phyloP scores from a whole-genome alignment of 2,329 filamentous ascomycete genomes.

The Oidium heveae region DNA sequence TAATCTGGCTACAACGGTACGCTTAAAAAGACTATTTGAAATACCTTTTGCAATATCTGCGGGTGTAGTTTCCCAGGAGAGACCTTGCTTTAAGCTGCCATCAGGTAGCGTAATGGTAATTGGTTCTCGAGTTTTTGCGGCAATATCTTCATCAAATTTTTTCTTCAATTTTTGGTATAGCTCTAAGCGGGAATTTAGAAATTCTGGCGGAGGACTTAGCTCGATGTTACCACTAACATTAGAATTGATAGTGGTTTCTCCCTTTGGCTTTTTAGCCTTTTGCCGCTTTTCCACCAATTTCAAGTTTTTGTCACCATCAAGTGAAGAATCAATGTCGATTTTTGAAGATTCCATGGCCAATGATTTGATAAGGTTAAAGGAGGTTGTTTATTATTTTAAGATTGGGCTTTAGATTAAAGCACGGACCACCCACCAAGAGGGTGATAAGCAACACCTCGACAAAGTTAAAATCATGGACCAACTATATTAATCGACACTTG shows the following conservation, averaged over 20 bases:
- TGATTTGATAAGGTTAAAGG: too few relatives aligned
- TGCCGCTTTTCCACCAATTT: neutral
- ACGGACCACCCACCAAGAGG: neutral
- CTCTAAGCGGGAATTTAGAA: conserved; percentile 59
- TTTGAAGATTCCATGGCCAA: neutral
- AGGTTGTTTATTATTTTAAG: neutral
- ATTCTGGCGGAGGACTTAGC: conserved; percentile 37
- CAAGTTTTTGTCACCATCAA: neutral
- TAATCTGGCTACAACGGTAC: conserved; percentile 64
- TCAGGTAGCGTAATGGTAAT: conserved; percentile 53
- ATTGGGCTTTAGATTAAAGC: neutral
- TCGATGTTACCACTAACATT: conserved; percentile 10
- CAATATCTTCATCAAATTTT: conserved; percentile 52
- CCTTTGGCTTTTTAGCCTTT: conserved; percentile 11
- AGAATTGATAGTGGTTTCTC: conserved; percentile 16
- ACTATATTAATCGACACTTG: conserved; percentile 11
- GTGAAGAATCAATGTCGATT: neutral
- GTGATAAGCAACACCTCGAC: too few relatives aligned
- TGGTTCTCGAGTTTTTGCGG: conserved; percentile 42
- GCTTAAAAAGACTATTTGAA: conserved; percentile 64
- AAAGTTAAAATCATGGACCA: too few relatives aligned
- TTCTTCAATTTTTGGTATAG: conserved; percentile 79
- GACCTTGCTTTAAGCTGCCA: conserved; percentile 46
- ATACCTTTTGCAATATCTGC: conserved; percentile 53
- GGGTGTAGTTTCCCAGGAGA: conserved; percentile 80